These are phyloP conservation scores for Pholiota microspora DNA, from an alignment of 768 basidiomycete genomes.

Conservation along the genomic window DNA sequence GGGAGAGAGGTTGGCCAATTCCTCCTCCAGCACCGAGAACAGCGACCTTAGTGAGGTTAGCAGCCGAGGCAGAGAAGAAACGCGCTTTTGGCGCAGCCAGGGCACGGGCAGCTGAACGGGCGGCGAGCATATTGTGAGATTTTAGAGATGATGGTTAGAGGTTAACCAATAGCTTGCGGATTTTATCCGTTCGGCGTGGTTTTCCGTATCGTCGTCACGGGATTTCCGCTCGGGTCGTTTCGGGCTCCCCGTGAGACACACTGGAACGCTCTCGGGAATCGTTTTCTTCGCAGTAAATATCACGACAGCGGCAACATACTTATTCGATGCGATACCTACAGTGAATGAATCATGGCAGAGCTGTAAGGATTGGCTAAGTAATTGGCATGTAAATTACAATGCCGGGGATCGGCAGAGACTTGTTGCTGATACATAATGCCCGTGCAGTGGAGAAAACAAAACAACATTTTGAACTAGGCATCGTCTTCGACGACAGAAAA, in stretches of 20 bases:
- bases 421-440: too few relatives aligned
- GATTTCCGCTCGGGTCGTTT: slow-evolving; percentile 5
- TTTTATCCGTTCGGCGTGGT: slow-evolving; percentile 2
- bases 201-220: slow-evolving; percentile 6
- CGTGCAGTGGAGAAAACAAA: too few relatives aligned
- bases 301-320: neutral
- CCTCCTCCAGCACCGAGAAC: slow-evolving; percentile 99
- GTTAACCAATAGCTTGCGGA: slow-evolving; percentile 7
- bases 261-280: too few relatives aligned
- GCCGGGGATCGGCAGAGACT: too few relatives aligned
- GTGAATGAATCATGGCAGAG: too few relatives aligned
- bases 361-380: too few relatives aligned
- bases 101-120: slow-evolving; percentile 60
- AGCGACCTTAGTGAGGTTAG: slow-evolving; percentile 82
- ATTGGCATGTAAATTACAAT: too few relatives aligned
- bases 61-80: slow-evolving; percentile 72
- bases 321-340: too few relatives aligned
- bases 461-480: too few relatives aligned
- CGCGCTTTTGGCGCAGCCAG: slow-evolving; percentile 54
- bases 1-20: slow-evolving; percentile 95
- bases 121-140: slow-evolving; percentile 51
- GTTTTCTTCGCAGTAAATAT: too few relatives aligned
- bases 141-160: slow-evolving; percentile 15
- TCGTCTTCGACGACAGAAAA: too few relatives aligned
- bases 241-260: neutral